Conservation (phyloP, 2,329 filamentous ascomycete genomes). For the Huntiella omanensis region DNA sequence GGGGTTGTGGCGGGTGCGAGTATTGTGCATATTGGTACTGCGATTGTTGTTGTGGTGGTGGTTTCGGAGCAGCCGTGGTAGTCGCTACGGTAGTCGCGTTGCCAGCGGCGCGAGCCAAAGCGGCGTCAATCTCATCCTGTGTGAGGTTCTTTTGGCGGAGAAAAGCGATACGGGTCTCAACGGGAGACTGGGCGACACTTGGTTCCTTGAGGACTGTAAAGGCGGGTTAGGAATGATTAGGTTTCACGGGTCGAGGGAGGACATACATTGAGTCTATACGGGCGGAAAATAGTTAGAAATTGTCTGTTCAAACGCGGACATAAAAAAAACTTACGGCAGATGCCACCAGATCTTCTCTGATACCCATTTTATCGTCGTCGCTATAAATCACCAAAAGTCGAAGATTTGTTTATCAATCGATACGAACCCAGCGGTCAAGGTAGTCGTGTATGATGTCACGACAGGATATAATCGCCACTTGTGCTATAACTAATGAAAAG, state of each 20-base stretch:
- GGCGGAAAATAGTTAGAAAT: neutral
- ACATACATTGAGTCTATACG: constrained; percentile 25
- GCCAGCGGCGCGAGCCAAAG: constrained; percentile 57
- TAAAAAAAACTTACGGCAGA: constrained; percentile 43
- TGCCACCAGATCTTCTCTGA: constrained; percentile 80
- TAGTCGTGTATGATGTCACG: too few species aligned
- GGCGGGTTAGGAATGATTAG: constrained; percentile 13
- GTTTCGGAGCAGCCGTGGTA: constrained; percentile 21
- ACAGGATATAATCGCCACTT: too few species aligned
- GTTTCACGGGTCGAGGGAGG: neutral
- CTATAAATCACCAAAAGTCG: neutral
- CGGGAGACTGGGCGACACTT: constrained; percentile 69
- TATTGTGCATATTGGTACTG: constrained; percentile 30
- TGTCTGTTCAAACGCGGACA: neutral
- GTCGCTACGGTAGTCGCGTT: constrained; percentile 58
- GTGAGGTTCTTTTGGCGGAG: constrained; percentile 93
- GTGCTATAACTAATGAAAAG: neutral
- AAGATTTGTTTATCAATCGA: neutral
- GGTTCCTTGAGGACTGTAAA: constrained; percentile 74
- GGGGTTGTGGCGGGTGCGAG: constrained; percentile 24
- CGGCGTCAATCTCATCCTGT: constrained; percentile 78
- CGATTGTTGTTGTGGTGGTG: constrained; percentile 24
- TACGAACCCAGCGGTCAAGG: neutral
- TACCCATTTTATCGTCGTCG: constrained; percentile 39
- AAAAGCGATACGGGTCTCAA: constrained; percentile 85